Base-by-base conservation (phyloP, 1,139 yeast species). In the Ogataea hybrid region DNA sequence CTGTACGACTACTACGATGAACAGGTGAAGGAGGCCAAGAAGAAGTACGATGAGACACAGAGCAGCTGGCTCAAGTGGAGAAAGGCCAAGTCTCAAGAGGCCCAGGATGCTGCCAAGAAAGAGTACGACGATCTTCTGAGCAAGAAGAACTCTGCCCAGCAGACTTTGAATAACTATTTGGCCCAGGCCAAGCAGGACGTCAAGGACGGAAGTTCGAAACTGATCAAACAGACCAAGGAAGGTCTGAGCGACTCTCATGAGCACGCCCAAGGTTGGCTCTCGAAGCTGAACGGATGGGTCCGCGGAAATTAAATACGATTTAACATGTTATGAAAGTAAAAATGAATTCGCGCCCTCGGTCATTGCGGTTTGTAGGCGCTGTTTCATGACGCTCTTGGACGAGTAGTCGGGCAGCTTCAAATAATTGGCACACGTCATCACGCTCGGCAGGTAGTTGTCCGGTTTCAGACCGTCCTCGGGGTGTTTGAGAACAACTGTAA, bases 351-450 rank as follows among this genome's bases (percentile, higher is more conserved):
- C 84, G 22, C 98, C 98, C 55, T 90, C 97, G 18, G 70, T 70
- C 54, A 89, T 78, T 0, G 98, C 97, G 46, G 79, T 84, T 18
- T 67, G 47, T 10, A 92, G 63, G 44, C 83, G 71, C 30, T 69
- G 59, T 44, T 63, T 69, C 81, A 92, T 73, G 1, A 86, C 64
- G 23, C 70, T 79, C 48, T 71, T 73, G 22, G 77, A 68, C 2
- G 88, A 75, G 59, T 92, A 92, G 48, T 84, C 78, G 2, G 98
- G 98, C 22, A 92, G 67, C 62, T 92, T 92, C 51, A 92, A 72
- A 59, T 92, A 92, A 61, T 92, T 92, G 5, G 95, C 97, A 69
- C 98, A 92, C 0, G 98, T 92, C 98, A 92, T 92, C 3, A 92
- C 98, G 65, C 96, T 88, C 2, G 98, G 98, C 46, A 92, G 69